phyloP scores from a whole-genome alignment of 2,329 filamentous ascomycete species.

The Hypoxylon sp. region DNA sequence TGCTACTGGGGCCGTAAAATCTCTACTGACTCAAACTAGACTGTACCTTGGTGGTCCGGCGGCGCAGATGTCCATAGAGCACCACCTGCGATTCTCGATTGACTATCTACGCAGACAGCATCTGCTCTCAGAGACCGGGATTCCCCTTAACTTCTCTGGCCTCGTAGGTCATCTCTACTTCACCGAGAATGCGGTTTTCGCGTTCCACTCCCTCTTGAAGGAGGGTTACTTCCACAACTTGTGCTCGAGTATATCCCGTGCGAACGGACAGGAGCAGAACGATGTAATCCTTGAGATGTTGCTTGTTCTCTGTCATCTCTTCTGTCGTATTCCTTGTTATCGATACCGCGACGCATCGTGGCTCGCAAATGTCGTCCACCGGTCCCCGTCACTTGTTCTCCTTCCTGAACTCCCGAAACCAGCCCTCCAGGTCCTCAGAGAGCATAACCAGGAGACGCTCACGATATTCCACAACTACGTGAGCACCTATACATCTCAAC shows the following conservation, averaged over 20 bases:
- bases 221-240: constrained; percentile 75
- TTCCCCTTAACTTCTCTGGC: constrained; percentile 78
- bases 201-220: constrained; percentile 79
- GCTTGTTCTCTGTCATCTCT: constrained; percentile 77
- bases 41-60: constrained; percentile 78
- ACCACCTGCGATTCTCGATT: constrained; percentile 84
- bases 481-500: constrained; percentile 74
- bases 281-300: constrained; percentile 70
- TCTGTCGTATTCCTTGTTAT: constrained; percentile 68
- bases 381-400: constrained; percentile 72
- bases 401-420: constrained; percentile 71
- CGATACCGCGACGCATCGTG: constrained; percentile 60
- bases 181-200: constrained; percentile 80
- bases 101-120: constrained; percentile 80
- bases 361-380: constrained; percentile 62
- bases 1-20: constrained; percentile 71
- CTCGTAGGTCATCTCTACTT: constrained; percentile 80
- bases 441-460: constrained; percentile 75
- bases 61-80: constrained; percentile 76
- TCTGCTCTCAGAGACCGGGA: constrained; percentile 71
- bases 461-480: constrained; percentile 77
- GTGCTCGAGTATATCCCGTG: constrained; percentile 67
- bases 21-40: constrained; percentile 76
- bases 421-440: constrained; percentile 67
- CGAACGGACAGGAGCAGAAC: constrained; percentile 49